These are phyloP conservation scores for Phlyctochytrium arcticum DNA, from an alignment of 192 early-diverging fungal species.

Conservation along the genomic window DNA sequence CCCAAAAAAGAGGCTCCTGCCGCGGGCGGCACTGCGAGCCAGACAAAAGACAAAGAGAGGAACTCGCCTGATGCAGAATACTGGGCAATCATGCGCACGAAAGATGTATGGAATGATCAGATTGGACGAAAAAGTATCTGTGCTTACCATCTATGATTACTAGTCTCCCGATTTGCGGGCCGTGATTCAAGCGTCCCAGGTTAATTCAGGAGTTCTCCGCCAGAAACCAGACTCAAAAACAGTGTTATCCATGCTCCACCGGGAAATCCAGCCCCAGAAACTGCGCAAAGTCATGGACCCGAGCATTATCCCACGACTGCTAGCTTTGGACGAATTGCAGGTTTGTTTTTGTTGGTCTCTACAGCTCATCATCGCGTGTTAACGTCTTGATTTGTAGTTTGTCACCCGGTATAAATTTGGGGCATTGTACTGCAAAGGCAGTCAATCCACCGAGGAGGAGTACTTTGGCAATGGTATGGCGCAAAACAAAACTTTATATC, in stretches of 20 bases:
- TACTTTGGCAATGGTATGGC: slow-evolving; percentile 41
- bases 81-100: slow-evolving; percentile 25
- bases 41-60: not conserved
- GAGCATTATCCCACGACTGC: slow-evolving; percentile 21
- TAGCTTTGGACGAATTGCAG: slow-evolving; percentile 33
- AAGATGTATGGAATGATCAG: too few relatives aligned
- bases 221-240: slow-evolving; percentile 13
- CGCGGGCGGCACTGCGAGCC: not conserved
- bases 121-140: too few relatives aligned
- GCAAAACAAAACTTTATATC: not conserved
- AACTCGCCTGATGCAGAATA: not conserved
- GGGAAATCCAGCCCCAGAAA: slow-evolving; percentile 27
- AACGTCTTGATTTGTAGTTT: not conserved
- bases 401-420: slow-evolving; percentile 38
- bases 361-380: too few relatives aligned
- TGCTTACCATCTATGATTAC: not conserved
- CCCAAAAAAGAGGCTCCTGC: not conserved
- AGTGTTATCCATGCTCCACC: slow-evolving; percentile 27
- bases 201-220: slow-evolving; percentile 10
- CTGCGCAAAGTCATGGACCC: slow-evolving; percentile 14
- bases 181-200: slow-evolving; percentile 11
- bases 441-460: slow-evolving; percentile 43
- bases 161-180: not conserved
- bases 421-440: slow-evolving; percentile 22
- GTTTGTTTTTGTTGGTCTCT: slow-evolving; percentile 1